Evolutionary conservation across 441 rosid genomes (phyloP), one percentile per base, ranked within the genome.

Genomic region (Arabidopsis hybrid): DNA sequence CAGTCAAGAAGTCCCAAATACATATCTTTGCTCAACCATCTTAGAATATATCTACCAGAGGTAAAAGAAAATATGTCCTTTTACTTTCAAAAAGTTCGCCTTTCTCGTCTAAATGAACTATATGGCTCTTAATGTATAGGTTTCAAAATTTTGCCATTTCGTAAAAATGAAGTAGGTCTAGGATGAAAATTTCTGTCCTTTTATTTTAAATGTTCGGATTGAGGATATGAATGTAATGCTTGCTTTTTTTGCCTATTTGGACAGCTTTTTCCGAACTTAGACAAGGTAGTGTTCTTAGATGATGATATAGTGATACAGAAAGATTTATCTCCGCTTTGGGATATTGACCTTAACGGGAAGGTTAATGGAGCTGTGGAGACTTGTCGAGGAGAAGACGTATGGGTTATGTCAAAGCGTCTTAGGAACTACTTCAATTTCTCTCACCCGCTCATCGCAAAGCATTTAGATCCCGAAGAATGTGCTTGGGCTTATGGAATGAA

Each of bases 401-500:
- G 98, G 97, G 99, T 96, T 60, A 96, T 96, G 99, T 90, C 97
- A 57, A 96, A 96, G 82, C 94, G 80, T 69, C 87, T 96, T 79
- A 88, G 81, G 77, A 93, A 88, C 85, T 96, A 96, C 90, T 96
- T 96, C 87, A 96, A 96, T 80, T 96, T 96, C 85, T 88, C 98
- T 21, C 97, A 96, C 84, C 97, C 99, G 53, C 96, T 88, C 67
- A 71, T 93, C 31, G 79, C 88, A 32, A 87, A 93, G 74, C 80
- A 88, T 85, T 82, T 96, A 80, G 81, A 96, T 60, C 93, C 97
- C 1, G 80, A 87, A 52, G 98, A 93, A 84, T 95, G 99, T 78
- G 99, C 99, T 18, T 95, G 99, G 99, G 99, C 98, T 49, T 95
- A 93, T 82, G 99, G 99, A 52, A 96, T 96, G 99, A 96, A 96